Conservation (phyloP, 768 basidiomycete genomes). For the Ramaria sp. region DNA sequence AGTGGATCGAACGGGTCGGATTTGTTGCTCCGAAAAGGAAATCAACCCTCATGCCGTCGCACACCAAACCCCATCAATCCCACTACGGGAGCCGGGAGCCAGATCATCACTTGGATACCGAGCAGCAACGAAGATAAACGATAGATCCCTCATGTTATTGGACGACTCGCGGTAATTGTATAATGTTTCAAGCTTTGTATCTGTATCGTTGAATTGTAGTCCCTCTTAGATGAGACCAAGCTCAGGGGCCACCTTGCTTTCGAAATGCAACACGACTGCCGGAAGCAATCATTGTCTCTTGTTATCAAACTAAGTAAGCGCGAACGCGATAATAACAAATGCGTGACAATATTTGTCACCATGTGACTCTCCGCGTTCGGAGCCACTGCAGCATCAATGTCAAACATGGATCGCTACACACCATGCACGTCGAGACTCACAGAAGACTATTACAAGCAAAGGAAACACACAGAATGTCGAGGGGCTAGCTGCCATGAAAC, state of each 20-base stretch:
- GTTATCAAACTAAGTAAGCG: too few relatives aligned
- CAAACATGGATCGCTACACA: not conserved
- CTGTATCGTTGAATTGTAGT: too few relatives aligned
- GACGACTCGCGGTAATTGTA: too few relatives aligned
- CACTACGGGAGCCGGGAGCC: not conserved
- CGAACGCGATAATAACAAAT: not conserved
- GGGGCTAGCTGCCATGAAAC: not conserved
- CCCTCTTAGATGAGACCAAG: too few relatives aligned
- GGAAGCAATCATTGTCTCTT: too few relatives aligned
- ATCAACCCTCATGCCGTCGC: not conserved
- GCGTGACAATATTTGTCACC: not conserved
- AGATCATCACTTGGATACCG: too few relatives aligned
- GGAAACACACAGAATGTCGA: not conserved
- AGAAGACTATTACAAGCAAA: not conserved
- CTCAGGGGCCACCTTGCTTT: too few relatives aligned
- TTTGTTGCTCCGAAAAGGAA: conserved; percentile 19
- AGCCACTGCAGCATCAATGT: not conserved
- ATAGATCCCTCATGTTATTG: too few relatives aligned
- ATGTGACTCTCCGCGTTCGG: not conserved
- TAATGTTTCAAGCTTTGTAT: too few relatives aligned
- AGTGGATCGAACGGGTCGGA: conserved; percentile 43
- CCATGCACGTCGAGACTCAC: not conserved
- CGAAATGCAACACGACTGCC: too few relatives aligned
- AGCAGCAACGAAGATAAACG: too few relatives aligned
- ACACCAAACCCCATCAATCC: not conserved